phyloP scores from a whole-genome alignment of 2,329 filamentous ascomycete species.

The Diaporthe sp. region DNA sequence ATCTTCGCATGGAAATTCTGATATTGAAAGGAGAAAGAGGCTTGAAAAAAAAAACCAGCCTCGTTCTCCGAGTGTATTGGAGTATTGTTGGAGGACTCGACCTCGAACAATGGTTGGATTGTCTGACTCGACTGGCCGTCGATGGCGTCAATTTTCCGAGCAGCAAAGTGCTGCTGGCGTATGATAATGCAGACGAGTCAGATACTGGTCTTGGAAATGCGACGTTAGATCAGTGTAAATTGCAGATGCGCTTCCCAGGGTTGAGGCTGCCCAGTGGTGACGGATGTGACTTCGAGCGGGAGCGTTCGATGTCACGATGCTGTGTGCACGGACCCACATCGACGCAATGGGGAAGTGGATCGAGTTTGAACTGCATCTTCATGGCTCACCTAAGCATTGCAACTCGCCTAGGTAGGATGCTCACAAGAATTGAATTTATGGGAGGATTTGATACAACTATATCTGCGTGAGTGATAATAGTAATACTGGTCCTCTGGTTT shows the following conservation, averaged over 20 bases:
- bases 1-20: slow-evolving; percentile 46
- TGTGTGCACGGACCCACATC: slow-evolving; percentile 1
- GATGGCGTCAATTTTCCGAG: background rate
- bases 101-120: background rate
- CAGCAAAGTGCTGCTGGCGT: background rate
- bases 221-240: no score
- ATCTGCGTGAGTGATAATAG: background rate
- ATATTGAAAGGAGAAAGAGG: background rate
- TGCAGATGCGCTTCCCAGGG: background rate
- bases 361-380: background rate
- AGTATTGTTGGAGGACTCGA: background rate
- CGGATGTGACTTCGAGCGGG: slow-evolving; percentile 9
- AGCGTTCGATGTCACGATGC: slow-evolving; percentile 1
- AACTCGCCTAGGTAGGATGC: background rate
- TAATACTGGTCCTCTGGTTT: background rate
- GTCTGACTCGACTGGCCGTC: background rate
- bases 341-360: background rate
- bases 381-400: background rate
- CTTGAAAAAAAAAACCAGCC: background rate
- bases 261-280: slow-evolving; percentile 6
- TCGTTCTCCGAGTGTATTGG: background rate
- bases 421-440: no score
- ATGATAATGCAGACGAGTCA: background rate
- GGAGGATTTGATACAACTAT: no score
- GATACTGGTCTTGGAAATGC: background rate